Conservation (phyloP, 306 rosid genomes). For the Pterocarpus macrocarpus region DNA sequence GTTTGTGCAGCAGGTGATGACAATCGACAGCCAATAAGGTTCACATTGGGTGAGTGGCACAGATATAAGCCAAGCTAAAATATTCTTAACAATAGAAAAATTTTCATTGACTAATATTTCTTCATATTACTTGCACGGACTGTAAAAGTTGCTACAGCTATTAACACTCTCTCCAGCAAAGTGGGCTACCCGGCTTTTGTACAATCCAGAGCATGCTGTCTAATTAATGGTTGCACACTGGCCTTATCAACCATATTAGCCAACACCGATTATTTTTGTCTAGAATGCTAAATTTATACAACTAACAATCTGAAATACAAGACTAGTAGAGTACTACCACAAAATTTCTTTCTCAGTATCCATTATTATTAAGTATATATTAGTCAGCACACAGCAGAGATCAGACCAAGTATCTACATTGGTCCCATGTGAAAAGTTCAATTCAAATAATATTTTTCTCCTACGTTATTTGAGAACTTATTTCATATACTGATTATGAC, state of each 20-base stretch:
- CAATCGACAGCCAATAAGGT: no score
- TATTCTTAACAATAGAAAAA: neutral
- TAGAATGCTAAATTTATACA: neutral
- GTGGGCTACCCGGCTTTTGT: no score
- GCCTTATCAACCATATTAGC: no score
- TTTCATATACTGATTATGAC: neutral
- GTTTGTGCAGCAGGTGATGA: no score
- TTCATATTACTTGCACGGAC: neutral
- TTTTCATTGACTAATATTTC: slow-evolving; percentile 1
- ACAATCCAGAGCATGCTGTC: no score
- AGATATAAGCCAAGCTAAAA: no score
- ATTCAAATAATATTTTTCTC: neutral
- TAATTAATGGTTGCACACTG: no score
- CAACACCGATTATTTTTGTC: no score
- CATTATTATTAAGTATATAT: neutral
- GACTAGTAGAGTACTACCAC: neutral
- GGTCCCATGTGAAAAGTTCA: slow-evolving; percentile 16
- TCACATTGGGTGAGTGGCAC: no score
- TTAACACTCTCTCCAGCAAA: no score
- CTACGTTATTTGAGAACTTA: neutral
- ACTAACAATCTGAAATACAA: neutral
- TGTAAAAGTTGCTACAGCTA: no score
- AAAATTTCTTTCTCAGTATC: neutral
- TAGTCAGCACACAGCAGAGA: neutral
- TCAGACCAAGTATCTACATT: slow-evolving; percentile 13